Evolutionary conservation across 257 asterid species (phyloP).

Genomic region (Striga asiatica): DNA sequence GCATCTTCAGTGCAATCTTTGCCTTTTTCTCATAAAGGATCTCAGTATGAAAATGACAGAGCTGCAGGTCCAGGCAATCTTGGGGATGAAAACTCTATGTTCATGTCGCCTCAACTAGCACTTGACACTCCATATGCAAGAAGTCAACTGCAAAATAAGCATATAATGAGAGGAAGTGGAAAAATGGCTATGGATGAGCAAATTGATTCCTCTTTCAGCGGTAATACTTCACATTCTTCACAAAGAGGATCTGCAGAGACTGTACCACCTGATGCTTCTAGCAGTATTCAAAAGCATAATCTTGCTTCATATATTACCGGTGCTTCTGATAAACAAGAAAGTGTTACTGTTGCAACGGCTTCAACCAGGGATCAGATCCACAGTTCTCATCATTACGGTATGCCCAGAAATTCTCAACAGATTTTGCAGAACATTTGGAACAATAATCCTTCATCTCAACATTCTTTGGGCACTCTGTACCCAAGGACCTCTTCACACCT

Average conservation of each 20-base stretch:
- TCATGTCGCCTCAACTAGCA: conserved; percentile 28
- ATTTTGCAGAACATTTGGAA: conserved; percentile 30
- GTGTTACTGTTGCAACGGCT: conserved; percentile 29
- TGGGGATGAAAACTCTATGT: conserved; percentile 24
- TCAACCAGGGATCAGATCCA: conserved; percentile 27
- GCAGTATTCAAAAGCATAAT: conserved; percentile 22
- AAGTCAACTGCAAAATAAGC: conserved; percentile 44
- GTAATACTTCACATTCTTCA: conserved; percentile 21
- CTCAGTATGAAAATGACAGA: conserved; percentile 26
- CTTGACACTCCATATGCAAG: conserved; percentile 36
- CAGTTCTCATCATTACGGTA: conserved; percentile 28
- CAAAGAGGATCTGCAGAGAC: conserved; percentile 38
- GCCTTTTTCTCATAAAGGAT: conserved; percentile 27
- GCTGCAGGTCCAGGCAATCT: conserved; percentile 29
- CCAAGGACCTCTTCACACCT: conserved; percentile 27
- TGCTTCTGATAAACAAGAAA: conserved; percentile 26
- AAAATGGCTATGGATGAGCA: conserved; percentile 29
- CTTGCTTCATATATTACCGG: conserved; percentile 23
- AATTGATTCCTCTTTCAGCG: conserved; percentile 24
- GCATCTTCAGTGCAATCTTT: conserved; percentile 31
- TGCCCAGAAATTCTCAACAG: conserved; percentile 23
- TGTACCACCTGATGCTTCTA: conserved; percentile 30
- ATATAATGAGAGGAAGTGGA: conserved; percentile 32
- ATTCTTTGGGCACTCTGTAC: conserved; percentile 26
- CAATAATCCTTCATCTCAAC: conserved; percentile 39